Evolutionary conservation across 441 rosid genomes (phyloP), one percentile per base, ranked within the genome.

Genomic region (Eruca vesicaria): DNA sequence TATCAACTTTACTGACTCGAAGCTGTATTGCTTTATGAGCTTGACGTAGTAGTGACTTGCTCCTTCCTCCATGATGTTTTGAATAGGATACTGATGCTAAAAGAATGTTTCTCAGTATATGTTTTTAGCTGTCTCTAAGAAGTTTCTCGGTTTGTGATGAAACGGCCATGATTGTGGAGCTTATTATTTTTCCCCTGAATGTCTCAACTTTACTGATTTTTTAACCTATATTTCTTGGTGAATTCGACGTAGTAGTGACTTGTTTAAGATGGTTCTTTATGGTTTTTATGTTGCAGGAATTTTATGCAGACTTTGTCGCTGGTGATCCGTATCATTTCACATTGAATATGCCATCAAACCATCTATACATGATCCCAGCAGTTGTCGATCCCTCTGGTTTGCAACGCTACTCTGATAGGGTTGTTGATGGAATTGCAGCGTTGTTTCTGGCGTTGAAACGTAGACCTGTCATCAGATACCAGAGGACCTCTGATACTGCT

Each of bases 221-320:
- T 0, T 1, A 9, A 63, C 29, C 0, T 69, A 11, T 28, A 36
- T 57, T 32, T 41, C 38, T 53, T 69, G 32, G 66, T 56, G 2
- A 12, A 12, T 12, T 76, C 4, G 29, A 5, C 6, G 1, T 63
- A 8, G 12, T 8, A 21, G 18, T 77, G 7, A 57, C 15, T 73
- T 68, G 62, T 41, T 41, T 67, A 9, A 63, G 12, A 18, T 43
- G 14, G n/a, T 63, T 10, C 8, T 31, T 48, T 66, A 60, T 48
- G 53, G 20, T 48, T 48, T 38, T 43, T 16, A 32, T 78, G 53
- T 81, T 84, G 85, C 92, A 95, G 99, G 99, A 95, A 82, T 91
- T 81, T 68, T 95, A 89, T 85, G 99, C 97, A 63, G 99, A 95
- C 81, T 95, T 95, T 83, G 88, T 92, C 71, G 87, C 98, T 4